These are phyloP conservation scores for Fonsecaea multimorphosa DNA, from an alignment of 2,329 filamentous ascomycete genomes.

Conservation along the genomic window DNA sequence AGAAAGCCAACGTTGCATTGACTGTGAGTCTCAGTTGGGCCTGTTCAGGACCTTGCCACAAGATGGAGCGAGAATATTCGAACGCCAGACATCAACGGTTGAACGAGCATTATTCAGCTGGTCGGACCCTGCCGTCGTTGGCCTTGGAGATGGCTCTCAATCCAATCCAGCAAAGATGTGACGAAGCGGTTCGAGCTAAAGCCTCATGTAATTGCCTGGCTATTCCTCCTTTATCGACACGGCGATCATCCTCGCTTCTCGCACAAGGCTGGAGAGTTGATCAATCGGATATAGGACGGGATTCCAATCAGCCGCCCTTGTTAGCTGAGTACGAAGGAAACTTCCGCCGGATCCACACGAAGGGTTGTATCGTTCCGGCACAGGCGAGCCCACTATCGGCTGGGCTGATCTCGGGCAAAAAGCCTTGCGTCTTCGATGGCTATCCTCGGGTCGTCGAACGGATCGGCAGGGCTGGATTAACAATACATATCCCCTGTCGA, in stretches of 20 bases:
- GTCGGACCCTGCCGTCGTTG: background rate
- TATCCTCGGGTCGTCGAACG: background rate
- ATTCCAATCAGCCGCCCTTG: background rate
- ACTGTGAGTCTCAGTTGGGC: background rate
- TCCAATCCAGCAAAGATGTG: background rate
- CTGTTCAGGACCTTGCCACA: background rate
- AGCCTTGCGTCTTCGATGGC: background rate
- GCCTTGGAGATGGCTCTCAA: background rate
- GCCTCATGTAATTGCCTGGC: background rate
- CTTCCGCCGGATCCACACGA: conserved; percentile 7
- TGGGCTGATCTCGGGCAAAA: conserved; percentile 10
- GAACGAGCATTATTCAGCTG: background rate
- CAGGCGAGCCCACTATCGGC: background rate
- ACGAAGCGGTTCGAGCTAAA: background rate
- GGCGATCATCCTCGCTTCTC: background rate
- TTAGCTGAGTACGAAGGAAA: background rate
- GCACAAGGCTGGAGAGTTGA: background rate
- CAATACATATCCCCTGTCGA: background rate
- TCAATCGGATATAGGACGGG: background rate
- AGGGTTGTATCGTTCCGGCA: background rate
- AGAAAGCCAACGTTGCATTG: background rate
- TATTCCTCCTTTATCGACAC: background rate
- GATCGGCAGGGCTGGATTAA: background rate
- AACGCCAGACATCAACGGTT: background rate
- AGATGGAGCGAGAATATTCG: background rate